Conservation (phyloP, 129 eudicot species). For the Saposhnikovia divaricata region DNA sequence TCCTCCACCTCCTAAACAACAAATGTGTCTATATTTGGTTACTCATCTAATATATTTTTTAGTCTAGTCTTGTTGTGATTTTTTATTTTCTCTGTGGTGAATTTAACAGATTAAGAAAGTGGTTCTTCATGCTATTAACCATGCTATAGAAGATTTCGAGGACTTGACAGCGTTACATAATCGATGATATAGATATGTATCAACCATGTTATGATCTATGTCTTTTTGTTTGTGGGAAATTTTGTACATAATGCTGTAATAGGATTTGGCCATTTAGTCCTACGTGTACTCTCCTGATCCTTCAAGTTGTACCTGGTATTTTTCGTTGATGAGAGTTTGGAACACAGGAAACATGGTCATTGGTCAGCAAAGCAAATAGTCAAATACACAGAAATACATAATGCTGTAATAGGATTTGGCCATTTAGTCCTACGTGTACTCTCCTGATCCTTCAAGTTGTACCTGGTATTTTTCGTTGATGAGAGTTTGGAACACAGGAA, state of each 20-base stretch:
- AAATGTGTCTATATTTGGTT: neutral
- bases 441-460: neutral
- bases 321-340: neutral
- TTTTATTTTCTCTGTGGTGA: neutral
- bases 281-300: neutral
- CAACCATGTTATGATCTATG: neutral
- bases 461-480: neutral
- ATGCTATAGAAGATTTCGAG: conserved; percentile 41
- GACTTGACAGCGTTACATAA: conserved; percentile 12
- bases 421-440: neutral
- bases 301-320: neutral
- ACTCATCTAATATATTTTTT: neutral
- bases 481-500: neutral
- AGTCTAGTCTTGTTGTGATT: neutral
- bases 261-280: neutral
- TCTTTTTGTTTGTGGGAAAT: neutral
- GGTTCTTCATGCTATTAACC: conserved; percentile 60
- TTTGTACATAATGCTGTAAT: neutral
- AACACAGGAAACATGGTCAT: neutral
- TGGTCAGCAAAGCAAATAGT: neutral
- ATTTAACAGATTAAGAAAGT: conserved; percentile 67
- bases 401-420: neutral
- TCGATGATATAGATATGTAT: neutral
- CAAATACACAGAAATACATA: neutral
- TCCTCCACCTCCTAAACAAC: neutral